These are phyloP conservation scores for Thozetella sp. DNA, from an alignment of 495 filamentous ascomycete species.

Conservation along the genomic window DNA sequence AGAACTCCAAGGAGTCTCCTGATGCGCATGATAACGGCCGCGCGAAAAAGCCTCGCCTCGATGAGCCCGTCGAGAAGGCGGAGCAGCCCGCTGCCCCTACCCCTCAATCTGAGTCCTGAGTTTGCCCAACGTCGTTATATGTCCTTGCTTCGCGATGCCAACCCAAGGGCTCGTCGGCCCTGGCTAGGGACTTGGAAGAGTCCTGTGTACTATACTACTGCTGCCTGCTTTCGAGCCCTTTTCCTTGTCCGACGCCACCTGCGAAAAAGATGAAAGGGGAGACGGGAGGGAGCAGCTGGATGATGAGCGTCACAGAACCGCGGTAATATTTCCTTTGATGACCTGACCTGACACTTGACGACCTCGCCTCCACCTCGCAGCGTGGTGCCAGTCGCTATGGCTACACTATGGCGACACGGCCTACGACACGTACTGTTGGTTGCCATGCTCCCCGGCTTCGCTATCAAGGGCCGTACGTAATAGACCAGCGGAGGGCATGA, in stretches of 20 bases:
- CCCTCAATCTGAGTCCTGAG: conserved; percentile 19
- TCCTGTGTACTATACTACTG: no score
- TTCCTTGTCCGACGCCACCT: background rate
- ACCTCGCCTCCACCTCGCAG: background rate
- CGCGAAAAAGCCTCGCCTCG: conserved; percentile 36
- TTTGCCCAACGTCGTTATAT: background rate
- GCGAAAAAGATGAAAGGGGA: background rate
- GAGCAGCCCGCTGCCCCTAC: conserved; percentile 17
- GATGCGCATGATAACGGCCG: conserved; percentile 32
- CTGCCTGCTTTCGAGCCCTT: background rate
- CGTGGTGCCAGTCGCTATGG: no score
- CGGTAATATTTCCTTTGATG: background rate
- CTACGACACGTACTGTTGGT: no score
- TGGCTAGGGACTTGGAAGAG: background rate
- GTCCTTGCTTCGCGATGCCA: no score
- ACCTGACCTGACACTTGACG: no score
- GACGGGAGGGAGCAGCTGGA: background rate
- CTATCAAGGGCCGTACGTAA: no score
- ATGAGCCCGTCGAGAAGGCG: conserved; percentile 26
- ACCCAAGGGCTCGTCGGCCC: background rate
- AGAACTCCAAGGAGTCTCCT: conserved; percentile 36
- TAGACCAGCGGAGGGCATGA: background rate
- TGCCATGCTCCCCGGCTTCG: no score
- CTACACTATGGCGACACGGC: no score
- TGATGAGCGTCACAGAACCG: background rate